Evolutionary conservation across 768 basidiomycete species (phyloP), one percentile per base, ranked within the genome.

Genomic region (Suillus plorans): DNA sequence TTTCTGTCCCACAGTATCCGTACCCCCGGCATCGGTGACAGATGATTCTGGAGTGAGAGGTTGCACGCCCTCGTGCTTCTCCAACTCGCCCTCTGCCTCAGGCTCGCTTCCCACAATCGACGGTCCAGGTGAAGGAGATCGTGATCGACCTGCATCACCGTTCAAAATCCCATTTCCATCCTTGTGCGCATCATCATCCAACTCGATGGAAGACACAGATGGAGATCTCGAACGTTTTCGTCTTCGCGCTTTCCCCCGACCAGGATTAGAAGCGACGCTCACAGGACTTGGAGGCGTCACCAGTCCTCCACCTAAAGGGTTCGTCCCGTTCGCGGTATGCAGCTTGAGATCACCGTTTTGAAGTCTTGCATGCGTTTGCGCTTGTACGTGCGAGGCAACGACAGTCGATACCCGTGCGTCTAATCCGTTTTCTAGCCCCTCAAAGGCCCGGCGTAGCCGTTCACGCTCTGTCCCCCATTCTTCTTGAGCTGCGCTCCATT

Each of bases 391-490:
- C 39, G 62, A 80, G 42, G 67, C 76, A 12, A 83, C 65, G 49
- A 64, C 74, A 0, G 71, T 67, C 69, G 71, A 73, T 4, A 80
- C 80, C 53, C 83, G 76, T 66, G 77, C 80, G 47, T 82, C 83
- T n/a, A 89, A 67, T 4, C 84, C 81, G 7, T 64, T 77, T 76
- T 96, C 95, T 89, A 91, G 96, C 69, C 95, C 92, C 49, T 91
- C 88, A 57, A 89, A 82, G 14, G 92, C 93, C 22, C 83, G 80
- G 47, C 82, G 80, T 13, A 97, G 81, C 22, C 92, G 82, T 66
- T 90, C 89, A 5, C 94, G 82, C 76, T 97, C 95, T 44, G 85
- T 80, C 2, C 82, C 83, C 94, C 94, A 97, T 63, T 91, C 90
- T 68, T 92, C 89, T 69, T 89, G 86, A 39, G 95, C 88, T 36